Percentiles rank a stretch among this genome's conserved stretches.
These are phyloP conservation scores for Pythium scleroteichum DNA, from an alignment of 352 stramenopile genomes.

Conservation along the genomic window DNA sequence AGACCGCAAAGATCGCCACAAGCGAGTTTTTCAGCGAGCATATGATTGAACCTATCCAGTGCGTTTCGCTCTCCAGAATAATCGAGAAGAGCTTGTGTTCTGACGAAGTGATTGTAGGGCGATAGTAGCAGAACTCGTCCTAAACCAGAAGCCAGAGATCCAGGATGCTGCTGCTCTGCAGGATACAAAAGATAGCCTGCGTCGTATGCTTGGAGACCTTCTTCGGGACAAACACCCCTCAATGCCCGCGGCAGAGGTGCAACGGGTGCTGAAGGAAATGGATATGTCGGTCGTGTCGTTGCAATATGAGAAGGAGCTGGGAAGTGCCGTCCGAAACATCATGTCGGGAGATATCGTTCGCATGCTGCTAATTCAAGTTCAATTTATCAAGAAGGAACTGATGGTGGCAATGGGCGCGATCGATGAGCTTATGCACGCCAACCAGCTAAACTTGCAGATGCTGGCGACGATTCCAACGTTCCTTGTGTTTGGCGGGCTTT, in stretches of 20 bases:
- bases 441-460: conserved; percentile 87
- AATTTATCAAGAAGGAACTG: conserved; percentile 90
- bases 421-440: conserved; percentile 86
- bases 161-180: conserved; percentile 74
- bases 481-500: conserved; percentile 71
- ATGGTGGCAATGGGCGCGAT: conserved; percentile 88
- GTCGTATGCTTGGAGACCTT: conserved; percentile 82
- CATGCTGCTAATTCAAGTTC: conserved; percentile 87
- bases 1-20: conserved; percentile 39
- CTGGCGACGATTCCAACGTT: conserved; percentile 86
- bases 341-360: conserved; percentile 86
- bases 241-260: conserved; percentile 32
- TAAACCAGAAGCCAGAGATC: conserved; percentile 85
- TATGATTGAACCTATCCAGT: conserved; percentile 77
- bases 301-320: conserved; percentile 48
- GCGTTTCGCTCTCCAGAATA: conserved; percentile 7
- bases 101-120: conserved; percentile 37
- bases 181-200: conserved; percentile 80
- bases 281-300: conserved; percentile 51
- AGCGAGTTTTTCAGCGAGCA: conserved; percentile 80
- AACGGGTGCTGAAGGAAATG: conserved; percentile 36
- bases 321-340: conserved; percentile 67
- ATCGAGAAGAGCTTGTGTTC: no score
- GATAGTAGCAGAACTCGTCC: conserved; percentile 76
- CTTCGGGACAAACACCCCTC: conserved; percentile 71